Evolutionary conservation across 176 grass and related monocot genomes (phyloP).

Genomic region (Oryza glumipatula): DNA sequence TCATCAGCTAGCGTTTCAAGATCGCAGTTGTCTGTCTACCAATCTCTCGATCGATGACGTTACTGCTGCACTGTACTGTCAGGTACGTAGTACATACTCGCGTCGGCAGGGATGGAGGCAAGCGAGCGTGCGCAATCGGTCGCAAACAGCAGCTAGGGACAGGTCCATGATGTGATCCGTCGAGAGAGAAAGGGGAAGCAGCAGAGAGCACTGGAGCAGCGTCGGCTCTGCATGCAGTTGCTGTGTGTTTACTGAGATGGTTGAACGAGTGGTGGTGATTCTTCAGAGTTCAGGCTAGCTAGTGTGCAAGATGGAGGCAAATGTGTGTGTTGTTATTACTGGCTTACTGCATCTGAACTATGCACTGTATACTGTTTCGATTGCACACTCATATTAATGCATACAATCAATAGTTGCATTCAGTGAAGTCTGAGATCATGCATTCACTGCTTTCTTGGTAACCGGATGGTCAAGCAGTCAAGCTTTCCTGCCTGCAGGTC

Average conservation of each 20-base stretch:
- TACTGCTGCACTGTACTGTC: neutral
- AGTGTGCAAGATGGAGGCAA: no score
- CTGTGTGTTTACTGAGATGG: neutral
- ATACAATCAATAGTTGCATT: neutral
- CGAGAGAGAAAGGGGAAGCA: neutral
- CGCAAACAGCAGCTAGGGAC: slow-evolving; percentile 15
- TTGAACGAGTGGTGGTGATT: neutral
- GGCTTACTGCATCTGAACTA: no score
- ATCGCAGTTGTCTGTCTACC: neutral
- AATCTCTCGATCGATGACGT: neutral
- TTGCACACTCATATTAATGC: no score
- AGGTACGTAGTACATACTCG: neutral
- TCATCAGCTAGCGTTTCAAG: neutral
- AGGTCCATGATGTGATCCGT: slow-evolving; percentile 1
- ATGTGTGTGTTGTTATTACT: no score
- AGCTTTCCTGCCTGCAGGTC: neutral
- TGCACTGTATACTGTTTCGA: no score
- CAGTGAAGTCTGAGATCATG: neutral
- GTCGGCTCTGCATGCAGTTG: slow-evolving; percentile 17
- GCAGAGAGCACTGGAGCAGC: neutral
- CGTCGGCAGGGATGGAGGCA: slow-evolving; percentile 23
- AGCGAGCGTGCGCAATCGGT: neutral
- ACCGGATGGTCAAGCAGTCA: neutral
- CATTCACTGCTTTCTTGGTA: neutral
- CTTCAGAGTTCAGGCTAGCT: no score